Conservation (phyloP, 192 early-diverging fungal genomes). For the Podila epigama region DNA sequence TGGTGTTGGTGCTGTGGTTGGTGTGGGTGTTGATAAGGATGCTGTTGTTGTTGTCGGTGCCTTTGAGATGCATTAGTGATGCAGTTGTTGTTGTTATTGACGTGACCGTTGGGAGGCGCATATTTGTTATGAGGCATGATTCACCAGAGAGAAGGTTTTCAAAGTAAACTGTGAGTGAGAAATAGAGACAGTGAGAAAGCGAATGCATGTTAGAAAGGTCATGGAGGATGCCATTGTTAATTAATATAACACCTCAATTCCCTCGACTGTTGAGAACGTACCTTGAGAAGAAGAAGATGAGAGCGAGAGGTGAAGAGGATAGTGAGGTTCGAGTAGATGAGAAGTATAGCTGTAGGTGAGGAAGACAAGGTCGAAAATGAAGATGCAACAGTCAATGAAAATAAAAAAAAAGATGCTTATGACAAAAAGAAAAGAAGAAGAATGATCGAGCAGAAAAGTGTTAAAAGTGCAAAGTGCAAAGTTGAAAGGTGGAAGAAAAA, state of each 20-base stretch:
- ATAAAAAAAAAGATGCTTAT: no score
- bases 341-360: no score
- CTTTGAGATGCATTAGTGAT: not conserved
- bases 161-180: not conserved
- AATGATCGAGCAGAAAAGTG: not conserved
- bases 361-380: no score
- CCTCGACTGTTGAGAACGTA: no score
- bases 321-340: not conserved
- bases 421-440: not conserved
- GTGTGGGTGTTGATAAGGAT: no score
- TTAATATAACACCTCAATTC: no score
- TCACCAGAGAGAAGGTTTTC: not conserved
- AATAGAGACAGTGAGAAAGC: not conserved
- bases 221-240: no score
- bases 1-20: not conserved
- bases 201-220: not conserved
- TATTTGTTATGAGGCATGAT: not conserved
- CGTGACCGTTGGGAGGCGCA: not conserved
- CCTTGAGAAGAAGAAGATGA: conserved; percentile 1
- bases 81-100: not conserved
- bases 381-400: no score
- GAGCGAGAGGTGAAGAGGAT: not conserved
- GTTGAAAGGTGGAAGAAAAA: not conserved
- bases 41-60: no score
- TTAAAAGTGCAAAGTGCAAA: not conserved